Conservation (phyloP, 129 eudicot genomes). For the Lonicera japonica region DNA sequence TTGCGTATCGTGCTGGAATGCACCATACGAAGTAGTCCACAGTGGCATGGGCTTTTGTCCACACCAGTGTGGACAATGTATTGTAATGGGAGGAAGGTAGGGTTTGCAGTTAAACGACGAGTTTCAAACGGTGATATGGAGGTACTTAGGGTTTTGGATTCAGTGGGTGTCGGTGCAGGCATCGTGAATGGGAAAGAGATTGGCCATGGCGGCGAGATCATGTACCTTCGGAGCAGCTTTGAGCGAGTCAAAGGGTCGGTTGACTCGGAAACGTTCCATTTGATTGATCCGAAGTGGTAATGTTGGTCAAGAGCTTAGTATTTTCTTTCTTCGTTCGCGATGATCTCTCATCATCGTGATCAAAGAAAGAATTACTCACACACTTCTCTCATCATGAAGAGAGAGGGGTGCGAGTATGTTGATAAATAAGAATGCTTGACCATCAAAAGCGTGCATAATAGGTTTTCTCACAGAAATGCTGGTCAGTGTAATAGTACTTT, state of each 20-base stretch:
- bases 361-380: no score
- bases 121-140: not conserved
- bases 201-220: not conserved
- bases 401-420: no score
- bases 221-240: not conserved
- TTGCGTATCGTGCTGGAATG: not conserved
- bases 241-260: not conserved
- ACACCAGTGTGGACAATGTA: not conserved
- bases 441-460: no score
- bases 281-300: not conserved
- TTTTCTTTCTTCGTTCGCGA: slow-evolving; percentile 5
- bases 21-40: not conserved
- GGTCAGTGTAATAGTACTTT: no score
- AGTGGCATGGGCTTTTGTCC: not conserved
- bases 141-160: not conserved
- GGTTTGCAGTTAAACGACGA: not conserved
- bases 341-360: slow-evolving; percentile 8
- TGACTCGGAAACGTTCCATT: not conserved
- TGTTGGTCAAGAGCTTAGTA: slow-evolving; percentile 19
- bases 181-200: not conserved
- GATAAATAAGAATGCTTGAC: no score
- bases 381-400: no score
- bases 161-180: not conserved
- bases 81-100: not conserved
- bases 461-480: no score